Evolutionary conservation across 2,329 filamentous ascomycete genomes (phyloP), one percentile per base, ranked within the genome.

Genomic region (Beauveria varroae): DNA sequence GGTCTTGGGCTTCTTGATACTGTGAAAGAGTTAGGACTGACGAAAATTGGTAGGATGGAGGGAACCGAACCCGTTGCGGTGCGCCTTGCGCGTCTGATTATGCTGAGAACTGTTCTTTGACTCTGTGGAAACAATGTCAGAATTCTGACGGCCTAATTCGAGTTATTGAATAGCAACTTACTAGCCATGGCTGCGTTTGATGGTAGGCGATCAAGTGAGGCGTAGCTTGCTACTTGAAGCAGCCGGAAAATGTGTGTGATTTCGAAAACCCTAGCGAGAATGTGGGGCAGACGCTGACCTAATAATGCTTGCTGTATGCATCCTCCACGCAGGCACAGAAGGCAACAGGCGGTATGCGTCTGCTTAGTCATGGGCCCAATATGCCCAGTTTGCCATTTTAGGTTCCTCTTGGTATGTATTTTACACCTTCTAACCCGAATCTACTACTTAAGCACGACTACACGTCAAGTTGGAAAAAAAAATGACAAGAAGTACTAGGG

Each of bases 1-100:
- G 77, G 95, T 98, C 88, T 96, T 97, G 69, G 95, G 95, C 90
- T 97, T 98, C 90, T 98, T 98, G 87, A 99, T 99, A 83, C 93
- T 97, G 78, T 71, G 66, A 3, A 26, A 50, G 52, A 54, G 30
- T 53, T 49, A 63, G 44, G 61, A 20, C 37, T 49, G 50, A 14
- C 22, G 12, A n/a, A 53, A 37, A 41, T 67, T 72, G 47, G 70
- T 64, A 51, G 22, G 49, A 62, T 34, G 20, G 46, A 54, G 56
- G 12, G 63, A 52, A 67, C 83, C 88, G 74, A 89, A 97, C 93
- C 95, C 95, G 86, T 99, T 99, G 78, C 89, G 88, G 89, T 99
- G 95, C 83, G 92, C 93, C 90, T 99, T 99, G 85, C 90, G 90
- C 79, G 86, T 87, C 88, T 95, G 90, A 84, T 97, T 97, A 85